These are phyloP conservation scores for Platanthera zijinensis DNA, from an alignment of 106 monocot genomes.

Conservation along the genomic window DNA sequence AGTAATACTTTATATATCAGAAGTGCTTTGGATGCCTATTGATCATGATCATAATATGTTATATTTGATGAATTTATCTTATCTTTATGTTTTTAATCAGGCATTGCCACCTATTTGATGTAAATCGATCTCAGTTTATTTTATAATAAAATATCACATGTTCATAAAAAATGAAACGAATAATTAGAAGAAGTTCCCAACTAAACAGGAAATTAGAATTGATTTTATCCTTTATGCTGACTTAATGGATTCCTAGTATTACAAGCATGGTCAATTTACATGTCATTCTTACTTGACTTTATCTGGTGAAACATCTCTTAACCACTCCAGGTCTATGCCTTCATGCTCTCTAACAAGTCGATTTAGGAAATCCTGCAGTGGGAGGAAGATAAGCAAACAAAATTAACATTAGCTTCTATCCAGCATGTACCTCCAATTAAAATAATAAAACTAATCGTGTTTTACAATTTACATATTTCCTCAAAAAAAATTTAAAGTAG, in stretches of 20 bases:
- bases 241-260: background rate
- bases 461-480: background rate
- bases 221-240: background rate
- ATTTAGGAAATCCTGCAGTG: constrained; percentile 23
- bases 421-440: background rate
- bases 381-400: background rate
- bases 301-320: constrained; percentile 25
- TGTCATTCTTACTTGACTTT: constrained; percentile 23
- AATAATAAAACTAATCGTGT: background rate
- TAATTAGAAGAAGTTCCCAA: background rate
- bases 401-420: background rate
- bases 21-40: too few relatives aligned
- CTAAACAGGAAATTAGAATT: background rate
- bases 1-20: too few relatives aligned
- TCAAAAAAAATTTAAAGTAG: background rate
- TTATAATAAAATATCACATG: too few relatives aligned
- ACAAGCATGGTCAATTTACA: background rate
- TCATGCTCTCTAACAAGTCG: constrained; percentile 26
- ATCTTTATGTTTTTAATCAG: too few relatives aligned
- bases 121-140: too few relatives aligned
- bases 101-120: too few relatives aligned
- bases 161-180: background rate
- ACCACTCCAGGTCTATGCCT: constrained; percentile 29
- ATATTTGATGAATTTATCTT: too few relatives aligned
- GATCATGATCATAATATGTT: too few relatives aligned